Base-by-base conservation (phyloP, 202 grass and related monocot species). In the Zoysia matrella region DNA sequence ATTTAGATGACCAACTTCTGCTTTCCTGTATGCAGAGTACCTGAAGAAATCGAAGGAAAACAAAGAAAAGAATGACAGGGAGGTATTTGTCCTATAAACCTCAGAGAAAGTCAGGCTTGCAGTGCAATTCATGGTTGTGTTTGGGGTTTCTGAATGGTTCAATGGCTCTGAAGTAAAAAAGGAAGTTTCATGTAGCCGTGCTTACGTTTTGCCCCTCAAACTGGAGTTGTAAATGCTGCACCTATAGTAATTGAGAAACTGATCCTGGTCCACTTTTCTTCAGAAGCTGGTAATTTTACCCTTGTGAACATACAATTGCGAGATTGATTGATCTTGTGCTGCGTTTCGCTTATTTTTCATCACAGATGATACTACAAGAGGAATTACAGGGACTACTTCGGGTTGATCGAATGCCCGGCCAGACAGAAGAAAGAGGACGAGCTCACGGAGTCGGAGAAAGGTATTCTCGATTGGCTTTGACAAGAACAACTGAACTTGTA, bases 11-110 rank as follows among this genome's bases (percentile, higher is more conserved):
- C 43, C 52, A 39, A 6, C 49, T 9, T 74, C 11, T 9, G 8
- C 8, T 8, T 64, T 80, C 49, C 11, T 65, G 13, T 50, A 56
- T 51, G 47, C 62, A 90, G 96, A 96, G 55, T 92, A 96, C 69
- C 78, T 92, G 56, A 94, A 94, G 58, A 99, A 77, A 65, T 99
- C 96, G 18, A 87, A 93, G 80, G 85, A 93, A 65, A 96, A 96
- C 87, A 99, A 99, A 74, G 89, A 83, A 36, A 99, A 90, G 76
- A 90, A 94, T 74, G 91, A 93, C 66, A 99, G 92, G 84, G 91
- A 99, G 93, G 93, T 98, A 46, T 65, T 49, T 41, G 36, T 1
- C 13, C 50, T 70, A 84, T 60, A 43, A 75, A 30, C 22, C 18
- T 50, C 1, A 41, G 69, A 65, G 36, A 76, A 50, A 49, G 61